Conservation (phyloP, 441 rosid species). For the Cnidoscolus chayamansa region DNA sequence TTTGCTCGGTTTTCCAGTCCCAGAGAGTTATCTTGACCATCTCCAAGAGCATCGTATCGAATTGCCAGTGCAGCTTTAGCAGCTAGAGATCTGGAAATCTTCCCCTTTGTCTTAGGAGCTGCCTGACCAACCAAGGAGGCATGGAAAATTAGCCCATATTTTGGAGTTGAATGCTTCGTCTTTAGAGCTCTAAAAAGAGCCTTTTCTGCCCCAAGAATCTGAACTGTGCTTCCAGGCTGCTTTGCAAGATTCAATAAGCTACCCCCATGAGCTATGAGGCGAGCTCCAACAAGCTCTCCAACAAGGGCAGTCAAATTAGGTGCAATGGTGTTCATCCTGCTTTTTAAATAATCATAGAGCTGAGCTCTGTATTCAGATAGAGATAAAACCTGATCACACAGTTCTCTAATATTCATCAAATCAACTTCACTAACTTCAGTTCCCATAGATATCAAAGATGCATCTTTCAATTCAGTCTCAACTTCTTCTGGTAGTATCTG, state of each 20-base stretch:
- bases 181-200: slow-evolving; percentile 92
- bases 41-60: slow-evolving; percentile 89
- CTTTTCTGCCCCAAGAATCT: slow-evolving; percentile 91
- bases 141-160: slow-evolving; percentile 79
- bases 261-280: slow-evolving; percentile 87
- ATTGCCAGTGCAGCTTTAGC: slow-evolving; percentile 77
- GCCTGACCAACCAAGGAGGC: slow-evolving; percentile 95
- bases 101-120: slow-evolving; percentile 77
- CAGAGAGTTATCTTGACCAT: slow-evolving; percentile 62
- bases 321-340: slow-evolving; percentile 84
- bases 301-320: slow-evolving; percentile 92
- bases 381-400: slow-evolving; percentile 82
- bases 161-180: slow-evolving; percentile 93
- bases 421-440: slow-evolving; percentile 85
- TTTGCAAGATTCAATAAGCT: slow-evolving; percentile 86
- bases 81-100: slow-evolving; percentile 83
- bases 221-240: slow-evolving; percentile 91
- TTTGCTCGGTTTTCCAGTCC: slow-evolving; percentile 80
- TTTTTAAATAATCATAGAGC: slow-evolving; percentile 77
- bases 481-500: slow-evolving; percentile 69
- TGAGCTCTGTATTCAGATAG: slow-evolving; percentile 92
- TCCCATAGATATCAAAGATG: slow-evolving; percentile 90
- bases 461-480: slow-evolving; percentile 78
- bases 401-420: slow-evolving; percentile 66
- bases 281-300: slow-evolving; percentile 96